Base-by-base conservation (phyloP, 108 stramenopile genomes). In the Cyclotella baltica region DNA sequence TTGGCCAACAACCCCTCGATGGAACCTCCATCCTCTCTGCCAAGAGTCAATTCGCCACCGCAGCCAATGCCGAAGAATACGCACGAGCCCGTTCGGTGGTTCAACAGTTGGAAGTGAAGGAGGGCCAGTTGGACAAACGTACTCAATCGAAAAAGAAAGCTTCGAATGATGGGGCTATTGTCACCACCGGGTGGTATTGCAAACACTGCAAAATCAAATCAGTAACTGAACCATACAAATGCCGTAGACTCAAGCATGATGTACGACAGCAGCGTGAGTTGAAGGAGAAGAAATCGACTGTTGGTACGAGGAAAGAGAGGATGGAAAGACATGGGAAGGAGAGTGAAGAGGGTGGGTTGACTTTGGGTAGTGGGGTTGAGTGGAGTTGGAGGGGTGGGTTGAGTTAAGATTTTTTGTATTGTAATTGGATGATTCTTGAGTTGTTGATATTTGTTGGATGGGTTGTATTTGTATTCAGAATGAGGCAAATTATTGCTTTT, bases 51-150 rank as follows among this genome's bases (percentile, higher is more conserved):
- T 95, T 90, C 70, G 89, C 87, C 2, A 57, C 38, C 43, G 91
- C 92, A 62, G 88, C 83, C 28, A 73, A 81, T 3, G 94, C 94
- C 1, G 88, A 90, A 64, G 89, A 86, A 57, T 95, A 92, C 64
- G 90, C 88, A 56, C 62, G 74, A 50, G 86, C 80, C 31, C 78
- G 94, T 15, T 76, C 68, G 10, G 77, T 62, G 16, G 29, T 95
- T 5, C 73, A 76, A 18, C 92, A 90, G 62, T 59, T 95, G 67
- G 92, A 95, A 76, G 65, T 51, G n/a, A 55, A 84, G 55, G 81
- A 88, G 33, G 77, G 78, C 36, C 35, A 52, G 16, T 53, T 76
- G 36, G 37, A 86, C 8, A 48, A 73, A n/a, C 38, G 70, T 2
- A 75, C 80, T 20, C 62, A 76, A 40, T 80, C 76, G 46, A 65